A percentile compares a stretch with the other conserved stretches of the same genome.
These are phyloP conservation scores for Phytophthora uliginosa DNA, from an alignment of 352 stramenopile species.

Conservation along the genomic window DNA sequence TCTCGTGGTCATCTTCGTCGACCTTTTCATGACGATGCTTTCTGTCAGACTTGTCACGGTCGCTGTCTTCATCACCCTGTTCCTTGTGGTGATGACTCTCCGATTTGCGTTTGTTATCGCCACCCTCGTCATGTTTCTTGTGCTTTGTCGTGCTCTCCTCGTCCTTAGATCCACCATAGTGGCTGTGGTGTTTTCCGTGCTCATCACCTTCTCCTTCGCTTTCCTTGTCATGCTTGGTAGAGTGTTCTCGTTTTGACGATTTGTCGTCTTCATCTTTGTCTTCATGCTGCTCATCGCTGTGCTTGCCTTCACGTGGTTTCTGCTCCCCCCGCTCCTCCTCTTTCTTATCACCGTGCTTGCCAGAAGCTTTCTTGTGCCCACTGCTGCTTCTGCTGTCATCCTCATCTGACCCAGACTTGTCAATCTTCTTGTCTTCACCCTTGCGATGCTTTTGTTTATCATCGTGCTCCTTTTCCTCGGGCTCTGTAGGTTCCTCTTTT, in stretches of 20 bases:
- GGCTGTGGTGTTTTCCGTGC: conserved; percentile 7
- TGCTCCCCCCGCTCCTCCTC: conserved; percentile 3
- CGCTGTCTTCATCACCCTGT: conserved; percentile 12
- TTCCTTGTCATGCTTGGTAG: conserved; percentile 6
- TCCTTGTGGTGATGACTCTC: conserved; percentile 5
- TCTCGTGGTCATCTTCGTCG: conserved; percentile 3
- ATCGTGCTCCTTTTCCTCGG: conserved; percentile 14
- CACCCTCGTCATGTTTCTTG: conserved; percentile 2
- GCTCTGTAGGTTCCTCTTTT: conserved; percentile 12
- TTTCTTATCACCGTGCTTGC: conserved; percentile 22
- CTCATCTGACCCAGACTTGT: conserved; percentile 15
- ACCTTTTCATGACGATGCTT: conserved; percentile 15
- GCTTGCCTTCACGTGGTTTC: conserved; percentile 12
- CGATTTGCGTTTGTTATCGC: neutral
- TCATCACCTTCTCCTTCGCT: conserved; percentile 8
- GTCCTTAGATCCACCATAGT: conserved; percentile 9
- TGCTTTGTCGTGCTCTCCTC: conserved; percentile 16
- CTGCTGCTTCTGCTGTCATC: conserved; percentile 10
- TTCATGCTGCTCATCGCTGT: conserved; percentile 1
- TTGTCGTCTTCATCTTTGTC: conserved; percentile 19
- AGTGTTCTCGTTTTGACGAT: conserved; percentile 5
- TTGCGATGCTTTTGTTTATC: conserved; percentile 14
- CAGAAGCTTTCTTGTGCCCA: conserved; percentile 13
- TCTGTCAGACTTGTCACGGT: neutral
- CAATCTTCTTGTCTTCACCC: conserved; percentile 19